Evolutionary conservation across 805 yeast species (phyloP).

Genomic region (Kregervanrija pseudodelftensis): DNA sequence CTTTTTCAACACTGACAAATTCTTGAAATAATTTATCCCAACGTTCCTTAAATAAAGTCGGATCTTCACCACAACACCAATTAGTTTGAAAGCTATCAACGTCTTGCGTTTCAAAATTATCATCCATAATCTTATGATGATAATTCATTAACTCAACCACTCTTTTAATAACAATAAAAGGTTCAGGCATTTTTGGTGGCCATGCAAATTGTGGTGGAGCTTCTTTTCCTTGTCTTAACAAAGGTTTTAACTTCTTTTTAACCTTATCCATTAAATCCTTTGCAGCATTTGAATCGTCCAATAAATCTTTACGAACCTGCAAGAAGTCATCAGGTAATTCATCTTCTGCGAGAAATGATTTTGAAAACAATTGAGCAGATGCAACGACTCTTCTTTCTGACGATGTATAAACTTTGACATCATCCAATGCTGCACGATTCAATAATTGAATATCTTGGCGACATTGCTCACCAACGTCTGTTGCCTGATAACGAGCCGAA

Average conservation of each 20-base stretch:
- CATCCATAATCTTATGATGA: conserved; percentile 76
- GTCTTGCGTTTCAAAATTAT: conserved; percentile 64
- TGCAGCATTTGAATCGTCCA: conserved; percentile 97
- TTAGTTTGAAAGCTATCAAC: conserved; percentile 60
- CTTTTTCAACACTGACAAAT: conserved; percentile 87
- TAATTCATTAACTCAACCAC: conserved; percentile 94
- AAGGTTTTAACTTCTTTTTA: conserved; percentile 90
- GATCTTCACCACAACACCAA: conserved; percentile 98
- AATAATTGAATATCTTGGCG: conserved; percentile 85
- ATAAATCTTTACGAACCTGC: conserved; percentile 76
- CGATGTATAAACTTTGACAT: conserved; percentile 81
- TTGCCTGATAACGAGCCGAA: conserved; percentile 89
- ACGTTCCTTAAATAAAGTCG: conserved; percentile 81
- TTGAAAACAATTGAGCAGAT: conserved; percentile 80
- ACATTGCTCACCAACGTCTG: conserved; percentile 91
- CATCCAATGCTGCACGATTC: conserved; percentile 76
- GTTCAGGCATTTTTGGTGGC: conserved; percentile 98
- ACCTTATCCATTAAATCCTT: conserved; percentile 97
- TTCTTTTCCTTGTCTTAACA: conserved; percentile 89
- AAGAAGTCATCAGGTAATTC: conserved; percentile 72
- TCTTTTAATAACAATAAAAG: conserved; percentile 85
- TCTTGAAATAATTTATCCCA: conserved; percentile 97
- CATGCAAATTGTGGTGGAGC: conserved; percentile 98
- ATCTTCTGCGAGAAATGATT: conserved; percentile 64
- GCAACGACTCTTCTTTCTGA: conserved; percentile 93